Evolutionary conservation across 108 stramenopile genomes (phyloP).

Genomic region (Stephanodiscus minutulus): DNA sequence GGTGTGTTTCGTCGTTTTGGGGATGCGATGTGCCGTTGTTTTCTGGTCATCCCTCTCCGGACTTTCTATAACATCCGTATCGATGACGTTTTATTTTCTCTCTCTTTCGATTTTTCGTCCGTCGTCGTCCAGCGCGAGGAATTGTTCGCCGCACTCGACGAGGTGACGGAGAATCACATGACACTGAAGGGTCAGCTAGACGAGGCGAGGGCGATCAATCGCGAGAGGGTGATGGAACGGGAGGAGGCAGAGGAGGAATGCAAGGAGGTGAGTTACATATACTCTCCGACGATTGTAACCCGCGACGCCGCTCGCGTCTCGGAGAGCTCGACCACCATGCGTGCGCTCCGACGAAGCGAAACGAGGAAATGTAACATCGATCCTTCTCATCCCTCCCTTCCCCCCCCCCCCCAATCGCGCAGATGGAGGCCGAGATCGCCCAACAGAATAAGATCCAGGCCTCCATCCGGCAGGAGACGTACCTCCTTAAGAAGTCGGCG

Average conservation of each 20-base stretch:
- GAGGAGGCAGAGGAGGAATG: constrained; percentile 74
- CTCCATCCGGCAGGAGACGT: constrained; percentile 74
- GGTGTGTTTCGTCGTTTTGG: background rate
- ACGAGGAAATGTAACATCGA: too few species aligned
- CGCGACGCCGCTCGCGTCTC: background rate
- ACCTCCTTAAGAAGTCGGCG: constrained; percentile 73
- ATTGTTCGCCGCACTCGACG: constrained; percentile 62
- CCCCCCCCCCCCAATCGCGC: background rate
- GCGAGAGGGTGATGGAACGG: constrained; percentile 53
- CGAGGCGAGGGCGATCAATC: constrained; percentile 40
- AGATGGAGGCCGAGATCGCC: constrained; percentile 80
- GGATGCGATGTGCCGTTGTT: background rate
- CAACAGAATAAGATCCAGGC: constrained; percentile 82
- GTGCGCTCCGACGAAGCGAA: constrained; percentile 2
- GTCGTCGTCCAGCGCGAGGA: constrained; percentile 54
- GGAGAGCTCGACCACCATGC: too few species aligned
- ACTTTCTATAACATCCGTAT: too few species aligned
- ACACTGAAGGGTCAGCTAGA: constrained; percentile 56
- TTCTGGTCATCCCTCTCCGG: background rate
- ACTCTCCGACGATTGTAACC: background rate
- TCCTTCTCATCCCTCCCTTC: background rate
- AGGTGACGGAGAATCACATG: constrained; percentile 66
- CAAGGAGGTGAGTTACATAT: constrained; percentile 43
- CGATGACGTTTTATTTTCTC: background rate
- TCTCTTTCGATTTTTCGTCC: background rate